Percentiles rank a stretch among this genome's conserved stretches.
These are phyloP conservation scores for Gnaphalium uliginosum DNA, from an alignment of 129 eudicot genomes.

Conservation along the genomic window DNA sequence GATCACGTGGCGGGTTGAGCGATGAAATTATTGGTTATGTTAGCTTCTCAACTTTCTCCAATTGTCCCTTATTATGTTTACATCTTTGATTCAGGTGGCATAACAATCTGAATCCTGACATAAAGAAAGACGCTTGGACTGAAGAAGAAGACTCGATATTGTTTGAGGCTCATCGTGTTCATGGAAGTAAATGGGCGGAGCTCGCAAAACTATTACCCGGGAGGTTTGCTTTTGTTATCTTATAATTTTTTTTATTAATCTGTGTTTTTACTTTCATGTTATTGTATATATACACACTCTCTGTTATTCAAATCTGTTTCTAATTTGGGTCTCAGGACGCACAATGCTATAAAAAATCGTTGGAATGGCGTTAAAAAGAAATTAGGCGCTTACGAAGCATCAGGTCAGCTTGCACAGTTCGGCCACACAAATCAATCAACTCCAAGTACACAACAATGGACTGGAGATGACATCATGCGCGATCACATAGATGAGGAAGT, in stretches of 20 bases:
- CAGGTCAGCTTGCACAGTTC: conserved; percentile 69
- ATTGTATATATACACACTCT: not conserved
- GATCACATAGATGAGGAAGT: conserved; percentile 43
- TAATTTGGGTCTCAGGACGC: conserved; percentile 56
- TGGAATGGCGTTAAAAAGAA: conserved; percentile 95
- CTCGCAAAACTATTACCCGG: conserved; percentile 79
- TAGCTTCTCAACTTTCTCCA: not conserved
- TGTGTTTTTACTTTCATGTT: not conserved
- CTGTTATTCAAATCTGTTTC: too few species aligned
- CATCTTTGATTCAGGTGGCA: conserved; percentile 67
- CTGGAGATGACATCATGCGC: conserved; percentile 35
- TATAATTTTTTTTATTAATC: not conserved
- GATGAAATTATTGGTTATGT: too few species aligned
- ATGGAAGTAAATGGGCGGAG: conserved; percentile 97
- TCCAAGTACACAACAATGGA: conserved; percentile 49
- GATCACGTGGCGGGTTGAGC: too few species aligned
- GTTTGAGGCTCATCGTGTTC: conserved; percentile 59
- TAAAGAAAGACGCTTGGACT: conserved; percentile 90
- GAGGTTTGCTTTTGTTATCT: conserved; percentile 37
- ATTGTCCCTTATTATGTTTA: not conserved
- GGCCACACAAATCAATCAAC: conserved; percentile 44
- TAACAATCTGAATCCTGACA: conserved; percentile 82
- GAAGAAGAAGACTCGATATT: conserved; percentile 76
- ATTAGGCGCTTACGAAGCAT: conserved; percentile 60
- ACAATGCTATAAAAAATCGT: conserved; percentile 84